Evolutionary conservation across 768 basidiomycete species (phyloP), one percentile per base, ranked within the genome.

Genomic region (Termitomyces sp.): DNA sequence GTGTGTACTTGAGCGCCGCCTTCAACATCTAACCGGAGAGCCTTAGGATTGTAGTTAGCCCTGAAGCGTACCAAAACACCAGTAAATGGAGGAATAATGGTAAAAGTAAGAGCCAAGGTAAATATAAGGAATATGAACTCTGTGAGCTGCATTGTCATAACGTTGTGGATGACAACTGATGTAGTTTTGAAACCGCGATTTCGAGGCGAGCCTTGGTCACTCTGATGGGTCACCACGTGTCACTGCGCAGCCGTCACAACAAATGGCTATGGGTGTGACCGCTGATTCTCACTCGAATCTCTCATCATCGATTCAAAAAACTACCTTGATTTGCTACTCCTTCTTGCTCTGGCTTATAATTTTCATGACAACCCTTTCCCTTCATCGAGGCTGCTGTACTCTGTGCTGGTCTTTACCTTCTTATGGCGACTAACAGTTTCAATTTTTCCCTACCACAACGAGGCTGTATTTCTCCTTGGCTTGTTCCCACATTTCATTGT

Each of bases 1-100:
- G 88, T 86, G 63, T 90, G 83, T 0, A 89, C 82, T 68, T 85
- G 79, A n/a, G 82, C 86, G 46, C 79, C 84, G 32, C 87, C 89
- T 65, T 91, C 89, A 30, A 79, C 73, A 68, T 92, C 91, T 40
- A 93, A 77, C 52, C 86, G 88, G 40, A 94, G 82, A 35, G 87
- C 89, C 68, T 88, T 89, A 2, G 91, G 91, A 65, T 89, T 90
- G 74, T 89, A 93, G 66, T 93, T 91, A 30, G 88, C 89, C 70
- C 91, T 79, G 67, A 89, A 84, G 46, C 90, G 79, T 8, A 92
- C 85, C 10, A 91, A 75, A 12, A 85, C 76, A 4, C 89, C 90
- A 8, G 82, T 78, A 12, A 90, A 70, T 11, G 84, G 82, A 5
- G 89, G 80, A 17, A 82, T 72, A 27, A 88, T 66, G 35, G 72